Evolutionary conservation across 2,329 filamentous ascomycete genomes (phyloP).

Genomic region (Diplocarpon rosae): DNA sequence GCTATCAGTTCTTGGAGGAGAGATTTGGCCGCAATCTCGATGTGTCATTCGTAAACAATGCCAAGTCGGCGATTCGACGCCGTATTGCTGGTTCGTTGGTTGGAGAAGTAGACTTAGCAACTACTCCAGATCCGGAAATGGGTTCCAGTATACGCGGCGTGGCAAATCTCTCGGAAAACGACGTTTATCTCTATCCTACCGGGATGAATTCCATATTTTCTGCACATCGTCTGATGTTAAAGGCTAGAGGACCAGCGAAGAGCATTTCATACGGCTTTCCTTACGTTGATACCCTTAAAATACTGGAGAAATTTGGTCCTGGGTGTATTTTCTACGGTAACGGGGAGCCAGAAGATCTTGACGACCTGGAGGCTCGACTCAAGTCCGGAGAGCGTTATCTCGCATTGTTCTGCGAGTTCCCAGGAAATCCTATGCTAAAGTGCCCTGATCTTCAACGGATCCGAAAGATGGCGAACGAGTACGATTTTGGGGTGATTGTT

Average conservation of each 20-base stretch:
- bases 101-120: conserved; percentile 55
- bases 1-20: conserved; percentile 77
- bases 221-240: conserved; percentile 63
- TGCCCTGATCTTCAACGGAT: conserved; percentile 81
- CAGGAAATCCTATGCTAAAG: conserved; percentile 78
- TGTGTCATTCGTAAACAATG: conserved; percentile 64
- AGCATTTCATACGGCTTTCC: conserved; percentile 95
- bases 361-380: conserved; percentile 68
- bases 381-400: conserved; percentile 64
- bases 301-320: conserved; percentile 86
- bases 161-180: conserved; percentile 63
- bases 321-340: conserved; percentile 82
- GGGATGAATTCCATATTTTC: conserved; percentile 97
- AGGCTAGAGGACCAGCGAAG: conserved; percentile 51
- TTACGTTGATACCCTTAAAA: conserved; percentile 93
- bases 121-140: conserved; percentile 40
- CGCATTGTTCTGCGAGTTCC: conserved; percentile 88
- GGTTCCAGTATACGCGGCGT: conserved; percentile 42
- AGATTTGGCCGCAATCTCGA: conserved; percentile 88
- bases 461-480: conserved; percentile 64
- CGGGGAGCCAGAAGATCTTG: conserved; percentile 65
- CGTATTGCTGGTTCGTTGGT: conserved; percentile 82
- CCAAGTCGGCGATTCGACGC: conserved; percentile 73
- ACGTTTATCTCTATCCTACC: conserved; percentile 79
- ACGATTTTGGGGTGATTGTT: conserved; percentile 81